These are phyloP conservation scores for Periconia sp. DNA, from an alignment of 2,329 filamentous ascomycete genomes.

Conservation along the genomic window DNA sequence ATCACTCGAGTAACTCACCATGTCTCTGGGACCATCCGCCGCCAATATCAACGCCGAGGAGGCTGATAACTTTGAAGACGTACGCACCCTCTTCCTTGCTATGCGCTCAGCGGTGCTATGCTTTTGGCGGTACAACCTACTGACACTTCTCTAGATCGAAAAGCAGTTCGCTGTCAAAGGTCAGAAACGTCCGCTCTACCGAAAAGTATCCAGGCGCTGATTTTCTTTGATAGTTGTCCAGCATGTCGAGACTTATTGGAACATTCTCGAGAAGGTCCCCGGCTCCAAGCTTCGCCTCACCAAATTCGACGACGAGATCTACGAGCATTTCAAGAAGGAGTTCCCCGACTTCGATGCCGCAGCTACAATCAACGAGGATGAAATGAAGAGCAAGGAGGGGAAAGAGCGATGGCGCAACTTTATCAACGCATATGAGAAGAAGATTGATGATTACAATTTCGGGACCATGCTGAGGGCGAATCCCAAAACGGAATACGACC, in stretches of 20 bases:
- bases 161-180: conserved; percentile 99
- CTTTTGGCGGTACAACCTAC: conserved; percentile 10
- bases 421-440: conserved; percentile 91
- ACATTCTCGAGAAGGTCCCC: conserved; percentile 85
- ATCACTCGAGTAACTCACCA: conserved; percentile 14
- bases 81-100: conserved; percentile 42
- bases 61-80: conserved; percentile 70
- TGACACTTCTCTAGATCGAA: conserved; percentile 70
- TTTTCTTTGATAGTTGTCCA: conserved; percentile 60
- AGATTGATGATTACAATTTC: conserved; percentile 96
- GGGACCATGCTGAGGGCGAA: conserved; percentile 86
- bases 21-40: conserved; percentile 38
- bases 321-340: conserved; percentile 79
- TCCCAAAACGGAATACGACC: conserved; percentile 79
- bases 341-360: conserved; percentile 93
- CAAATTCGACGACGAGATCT: conserved; percentile 93
- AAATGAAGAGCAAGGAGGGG: conserved; percentile 96
- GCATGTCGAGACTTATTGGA: conserved; percentile 97
- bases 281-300: conserved; percentile 90
- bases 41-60: conserved; percentile 53
- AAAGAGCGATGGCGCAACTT: conserved; percentile 96
- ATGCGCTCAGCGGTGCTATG: conserved; percentile 1
- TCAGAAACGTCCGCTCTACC: conserved; percentile 36
- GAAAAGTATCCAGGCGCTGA: background rate
- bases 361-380: conserved; percentile 79